These are phyloP conservation scores for Fusarium solani-melongenae DNA, from an alignment of 2,329 filamentous ascomycete species.

Conservation along the genomic window DNA sequence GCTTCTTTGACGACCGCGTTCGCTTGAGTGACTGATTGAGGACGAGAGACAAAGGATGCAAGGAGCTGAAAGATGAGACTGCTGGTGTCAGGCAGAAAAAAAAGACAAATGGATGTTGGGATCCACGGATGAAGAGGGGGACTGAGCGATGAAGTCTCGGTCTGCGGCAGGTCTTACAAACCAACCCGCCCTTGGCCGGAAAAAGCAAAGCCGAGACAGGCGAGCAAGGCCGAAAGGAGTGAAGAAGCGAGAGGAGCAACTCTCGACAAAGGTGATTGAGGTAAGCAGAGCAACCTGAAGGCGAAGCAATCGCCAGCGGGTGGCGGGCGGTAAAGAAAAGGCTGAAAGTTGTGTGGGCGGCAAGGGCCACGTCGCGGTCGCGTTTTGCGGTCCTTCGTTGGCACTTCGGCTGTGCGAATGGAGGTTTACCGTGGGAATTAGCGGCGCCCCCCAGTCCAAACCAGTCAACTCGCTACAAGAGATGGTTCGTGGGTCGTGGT, in stretches of 20 bases:
- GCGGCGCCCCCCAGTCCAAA: slow-evolving; percentile 14
- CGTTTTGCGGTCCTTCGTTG: slow-evolving; percentile 16
- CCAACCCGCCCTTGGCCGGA: slow-evolving; percentile 8
- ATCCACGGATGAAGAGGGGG: slow-evolving; percentile 16
- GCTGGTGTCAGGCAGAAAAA: slow-evolving; percentile 11
- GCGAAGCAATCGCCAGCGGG: slow-evolving; percentile 31
- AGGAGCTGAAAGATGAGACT: slow-evolving; percentile 15
- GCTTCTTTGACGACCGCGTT: slow-evolving; percentile 12
- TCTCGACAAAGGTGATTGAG: slow-evolving; percentile 4
- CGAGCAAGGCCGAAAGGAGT: background rate
- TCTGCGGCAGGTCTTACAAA: slow-evolving; percentile 16
- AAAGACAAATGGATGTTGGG: background rate
- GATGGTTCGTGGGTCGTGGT: slow-evolving; percentile 9
- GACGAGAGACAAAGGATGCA: slow-evolving; percentile 13
- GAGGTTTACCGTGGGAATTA: slow-evolving; percentile 23
- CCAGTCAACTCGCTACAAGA: background rate
- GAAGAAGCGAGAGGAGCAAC: slow-evolving; percentile 21
- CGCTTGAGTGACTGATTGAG: background rate
- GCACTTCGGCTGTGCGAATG: slow-evolving; percentile 14
- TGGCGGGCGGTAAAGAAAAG: slow-evolving; percentile 23
- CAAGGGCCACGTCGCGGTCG: slow-evolving; percentile 43
- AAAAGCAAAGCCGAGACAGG: slow-evolving; percentile 15
- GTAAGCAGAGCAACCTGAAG: background rate
- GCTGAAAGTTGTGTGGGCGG: slow-evolving; percentile 28
- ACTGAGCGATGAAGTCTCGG: slow-evolving; percentile 14